Conservation (phyloP, 78 protist species). For the Speleostelium caveatum region DNA sequence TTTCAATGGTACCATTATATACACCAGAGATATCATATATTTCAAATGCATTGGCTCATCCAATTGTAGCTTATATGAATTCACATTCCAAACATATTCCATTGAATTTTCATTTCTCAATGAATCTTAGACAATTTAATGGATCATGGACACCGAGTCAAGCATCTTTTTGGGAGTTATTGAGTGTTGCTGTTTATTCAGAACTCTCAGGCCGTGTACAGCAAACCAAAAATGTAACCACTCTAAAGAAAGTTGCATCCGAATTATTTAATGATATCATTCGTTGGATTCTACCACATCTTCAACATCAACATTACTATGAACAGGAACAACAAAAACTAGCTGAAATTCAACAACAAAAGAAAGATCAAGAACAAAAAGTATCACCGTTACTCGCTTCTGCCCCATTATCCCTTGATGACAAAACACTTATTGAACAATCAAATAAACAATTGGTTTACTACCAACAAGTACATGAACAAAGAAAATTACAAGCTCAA, state of each 20-base stretch:
- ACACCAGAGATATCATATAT: slow-evolving; percentile 64
- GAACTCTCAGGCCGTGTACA: slow-evolving; percentile 48
- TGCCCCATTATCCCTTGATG: too few species aligned
- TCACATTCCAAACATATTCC: slow-evolving; percentile 62
- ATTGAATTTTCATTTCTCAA: slow-evolving; percentile 35
- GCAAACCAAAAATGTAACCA: slow-evolving; percentile 58
- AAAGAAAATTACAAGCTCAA: slow-evolving; percentile 5
- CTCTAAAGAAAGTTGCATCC: slow-evolving; percentile 34
- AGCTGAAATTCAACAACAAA: slow-evolving; percentile 4
- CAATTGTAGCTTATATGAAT: slow-evolving; percentile 69
- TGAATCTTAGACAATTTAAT: slow-evolving; percentile 65
- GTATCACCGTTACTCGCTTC: too few species aligned
- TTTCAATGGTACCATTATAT: slow-evolving; percentile 56
- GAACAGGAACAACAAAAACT: slow-evolving; percentile 35
- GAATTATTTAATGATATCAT: slow-evolving; percentile 30
- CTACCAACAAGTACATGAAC: slow-evolving; percentile 12
- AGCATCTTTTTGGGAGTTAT: slow-evolving; percentile 65
- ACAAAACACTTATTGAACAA: too few species aligned
- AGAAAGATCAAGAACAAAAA: background rate
- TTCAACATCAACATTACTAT: slow-evolving; percentile 7
- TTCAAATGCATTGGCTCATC: slow-evolving; percentile 78
- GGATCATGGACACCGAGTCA: slow-evolving; percentile 76
- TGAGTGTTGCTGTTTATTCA: slow-evolving; percentile 20
- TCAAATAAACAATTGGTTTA: slow-evolving; percentile 26
- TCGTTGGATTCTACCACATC: slow-evolving; percentile 31